phyloP scores from a whole-genome alignment of 345 rosid genomes.

The Diplotaxis tenuifolia region DNA sequence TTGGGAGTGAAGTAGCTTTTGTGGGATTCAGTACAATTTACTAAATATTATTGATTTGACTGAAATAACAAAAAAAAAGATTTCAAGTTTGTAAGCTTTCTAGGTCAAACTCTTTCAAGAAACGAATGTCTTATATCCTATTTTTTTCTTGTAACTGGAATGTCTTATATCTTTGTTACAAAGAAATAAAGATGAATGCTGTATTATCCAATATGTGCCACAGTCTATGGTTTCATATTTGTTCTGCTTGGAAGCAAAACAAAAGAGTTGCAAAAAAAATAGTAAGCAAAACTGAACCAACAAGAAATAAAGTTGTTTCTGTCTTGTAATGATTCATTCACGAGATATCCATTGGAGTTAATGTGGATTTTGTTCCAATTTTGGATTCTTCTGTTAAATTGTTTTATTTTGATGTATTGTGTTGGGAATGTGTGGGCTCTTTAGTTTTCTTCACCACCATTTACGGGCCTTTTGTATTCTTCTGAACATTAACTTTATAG shows the following conservation, averaged over 20 bases:
- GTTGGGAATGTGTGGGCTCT: slow-evolving; percentile 14
- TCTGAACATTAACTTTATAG: not conserved
- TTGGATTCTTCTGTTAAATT: slow-evolving; percentile 26
- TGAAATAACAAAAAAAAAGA: not conserved
- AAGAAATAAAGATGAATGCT: not conserved
- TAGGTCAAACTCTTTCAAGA: not conserved
- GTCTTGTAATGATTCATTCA: slow-evolving; percentile 4
- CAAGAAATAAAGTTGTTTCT: not conserved
- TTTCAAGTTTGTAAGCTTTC: not conserved
- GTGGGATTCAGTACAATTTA: not conserved
- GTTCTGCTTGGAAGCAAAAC: not conserved
- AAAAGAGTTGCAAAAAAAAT: not conserved
- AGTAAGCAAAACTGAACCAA: not conserved
- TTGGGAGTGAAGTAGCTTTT: slow-evolving; percentile 12
- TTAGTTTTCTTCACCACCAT: slow-evolving; percentile 17
- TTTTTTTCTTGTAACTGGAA: too few relatives aligned
- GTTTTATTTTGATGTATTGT: slow-evolving; percentile 4
- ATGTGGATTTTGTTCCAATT: not conserved
- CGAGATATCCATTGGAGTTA: slow-evolving; percentile 1
- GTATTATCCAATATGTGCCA: not conserved
- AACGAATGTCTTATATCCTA: not conserved
- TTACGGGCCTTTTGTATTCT: not conserved
- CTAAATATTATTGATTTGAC: not conserved
- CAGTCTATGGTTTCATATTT: not conserved
- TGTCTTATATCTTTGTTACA: not conserved